A percentile compares a stretch with the other conserved stretches of the same genome.
Conservation (phyloP, 2,329 filamentous ascomycete species). For the Alternaria infectoria region DNA sequence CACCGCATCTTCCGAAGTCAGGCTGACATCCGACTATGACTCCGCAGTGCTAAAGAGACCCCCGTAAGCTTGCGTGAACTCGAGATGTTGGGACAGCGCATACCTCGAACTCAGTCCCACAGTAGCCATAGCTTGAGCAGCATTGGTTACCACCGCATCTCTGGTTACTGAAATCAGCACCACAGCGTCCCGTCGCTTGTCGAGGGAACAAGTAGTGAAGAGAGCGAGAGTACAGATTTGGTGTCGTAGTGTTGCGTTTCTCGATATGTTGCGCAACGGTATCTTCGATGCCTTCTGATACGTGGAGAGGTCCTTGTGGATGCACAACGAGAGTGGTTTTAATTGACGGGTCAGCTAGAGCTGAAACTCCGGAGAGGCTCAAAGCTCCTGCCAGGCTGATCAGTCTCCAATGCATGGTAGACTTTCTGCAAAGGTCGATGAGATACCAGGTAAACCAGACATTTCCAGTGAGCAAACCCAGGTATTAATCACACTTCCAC, state of each 20-base stretch:
- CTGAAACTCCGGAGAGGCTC: conserved; percentile 22
- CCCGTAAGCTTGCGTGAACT: neutral
- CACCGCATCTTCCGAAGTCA: conserved; percentile 35
- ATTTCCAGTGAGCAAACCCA: neutral
- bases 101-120: conserved; percentile 30
- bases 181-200: conserved; percentile 33
- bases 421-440: neutral
- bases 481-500: conserved; percentile 16
- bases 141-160: conserved; percentile 31
- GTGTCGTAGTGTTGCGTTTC: conserved; percentile 22
- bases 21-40: conserved; percentile 36
- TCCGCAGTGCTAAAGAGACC: conserved; percentile 14
- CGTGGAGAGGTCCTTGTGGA: neutral
- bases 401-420: conserved; percentile 28
- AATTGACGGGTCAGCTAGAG: conserved; percentile 14
- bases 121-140: conserved; percentile 36
- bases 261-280: conserved; percentile 2
- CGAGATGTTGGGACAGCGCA: neutral
- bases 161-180: conserved; percentile 22
- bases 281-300: neutral
- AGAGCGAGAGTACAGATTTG: conserved; percentile 17
- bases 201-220: conserved; percentile 20
- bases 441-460: neutral
- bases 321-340: conserved; percentile 6
- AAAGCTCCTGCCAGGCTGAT: conserved; percentile 22